Base-by-base conservation (phyloP, 768 basidiomycete species). In the Amanita thiersii region DNA sequence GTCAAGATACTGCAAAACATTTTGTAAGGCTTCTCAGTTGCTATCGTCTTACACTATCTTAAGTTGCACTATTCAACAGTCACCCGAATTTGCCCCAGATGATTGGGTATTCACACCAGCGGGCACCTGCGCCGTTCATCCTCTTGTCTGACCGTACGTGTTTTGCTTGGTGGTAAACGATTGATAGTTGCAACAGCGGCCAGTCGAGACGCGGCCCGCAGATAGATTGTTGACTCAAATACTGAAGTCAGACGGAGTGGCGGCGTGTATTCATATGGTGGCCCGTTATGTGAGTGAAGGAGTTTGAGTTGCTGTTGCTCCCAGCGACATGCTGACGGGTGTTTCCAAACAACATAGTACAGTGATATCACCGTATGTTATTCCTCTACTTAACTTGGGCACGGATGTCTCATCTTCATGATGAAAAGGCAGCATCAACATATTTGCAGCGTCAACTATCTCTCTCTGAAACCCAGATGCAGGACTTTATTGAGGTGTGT, bases 1-100 rank as follows among this genome's bases (percentile, higher is more conserved):
- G 65, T 77, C 17, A 73, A 70, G 50, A 56, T 62, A 18, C 56
- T 77, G 30, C 69, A 74, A 48, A 68, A 67, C 42, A 43, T 75
- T n/a, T 68, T 66, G 73, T 75, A 41, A 38, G 70, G 55, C 12
- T 10, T 9, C 21, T 25, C 14, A 9, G 9, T 11, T 21, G 7
- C 32, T 12, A 12, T 32, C 26, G 15, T 15, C 14, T 19, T 4
- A 26, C n/a, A 9, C 15, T 11, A 35, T 8, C 5, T 19, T 11
- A 10, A 26, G 21, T 17, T 12, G 18, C 12, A 43, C 12, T 19
- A 34, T 10, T 23, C 11, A 9, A 9, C 29, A 43, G 42, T 34
- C 42, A 43, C 19, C 42, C 42, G 14, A 74, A 70, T 48, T 52
- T 76, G 17, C 73, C 75, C 0, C 72, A 75, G 50, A 65, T 77